Conservation (phyloP, 2,329 filamentous ascomycete species). For the Neonectria magnoliae region DNA sequence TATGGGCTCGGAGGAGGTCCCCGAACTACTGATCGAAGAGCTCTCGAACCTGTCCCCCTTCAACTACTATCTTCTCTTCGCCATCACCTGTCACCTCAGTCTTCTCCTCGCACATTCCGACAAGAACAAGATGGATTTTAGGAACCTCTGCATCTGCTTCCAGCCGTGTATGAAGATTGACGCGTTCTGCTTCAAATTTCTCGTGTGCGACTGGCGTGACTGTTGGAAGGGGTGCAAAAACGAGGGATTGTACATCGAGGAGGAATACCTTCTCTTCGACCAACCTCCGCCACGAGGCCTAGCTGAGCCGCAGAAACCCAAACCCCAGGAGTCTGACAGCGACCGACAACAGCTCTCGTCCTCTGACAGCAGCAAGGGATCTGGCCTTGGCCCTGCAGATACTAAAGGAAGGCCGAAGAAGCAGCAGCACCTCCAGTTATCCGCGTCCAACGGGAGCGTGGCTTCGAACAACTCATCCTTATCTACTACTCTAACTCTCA, state of each 20-base stretch:
- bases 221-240: constrained; percentile 98
- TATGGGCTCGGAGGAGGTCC: constrained; percentile 79
- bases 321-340: constrained; percentile 33
- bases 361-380: constrained; percentile 71
- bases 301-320: constrained; percentile 47
- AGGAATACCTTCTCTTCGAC: constrained; percentile 71
- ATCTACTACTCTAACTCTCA: constrained; percentile 58
- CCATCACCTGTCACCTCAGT: constrained; percentile 95
- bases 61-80: constrained; percentile 97
- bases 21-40: constrained; percentile 88
- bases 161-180: constrained; percentile 98
- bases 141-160: constrained; percentile 96
- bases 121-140: constrained; percentile 98
- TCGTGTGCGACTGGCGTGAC: constrained; percentile 94
- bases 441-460: constrained; percentile 55
- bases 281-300: constrained; percentile 65
- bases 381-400: constrained; percentile 40
- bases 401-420: constrained; percentile 51
- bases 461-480: constrained; percentile 55
- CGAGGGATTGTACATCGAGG: constrained; percentile 80
- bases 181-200: constrained; percentile 91
- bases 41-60: constrained; percentile 94
- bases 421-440: constrained; percentile 56
- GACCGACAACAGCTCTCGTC: constrained; percentile 59
- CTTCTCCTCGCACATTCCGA: constrained; percentile 90